Conservation (phyloP, 352 stramenopile genomes). For the Halophytophthora batemanensis region DNA sequence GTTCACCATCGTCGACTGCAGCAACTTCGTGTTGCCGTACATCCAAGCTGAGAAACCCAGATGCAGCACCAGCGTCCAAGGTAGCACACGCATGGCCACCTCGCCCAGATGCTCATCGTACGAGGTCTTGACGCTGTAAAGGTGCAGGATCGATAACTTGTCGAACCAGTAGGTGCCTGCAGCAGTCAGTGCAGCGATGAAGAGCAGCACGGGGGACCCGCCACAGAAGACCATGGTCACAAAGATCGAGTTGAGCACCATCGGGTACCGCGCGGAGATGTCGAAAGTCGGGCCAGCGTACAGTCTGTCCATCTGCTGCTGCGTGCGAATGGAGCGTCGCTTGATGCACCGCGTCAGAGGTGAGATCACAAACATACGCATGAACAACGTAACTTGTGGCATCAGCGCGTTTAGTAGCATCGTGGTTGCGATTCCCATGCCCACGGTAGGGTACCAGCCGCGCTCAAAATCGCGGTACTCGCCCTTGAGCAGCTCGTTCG, state of each 20-base stretch:
- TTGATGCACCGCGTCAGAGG: constrained; percentile 28
- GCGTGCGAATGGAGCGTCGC: constrained; percentile 31
- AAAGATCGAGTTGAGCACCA: constrained; percentile 62
- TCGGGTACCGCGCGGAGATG: constrained; percentile 48
- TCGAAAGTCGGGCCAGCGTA: constrained; percentile 47
- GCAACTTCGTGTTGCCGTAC: constrained; percentile 39
- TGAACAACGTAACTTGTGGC: constrained; percentile 40
- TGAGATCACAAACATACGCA: constrained; percentile 25
- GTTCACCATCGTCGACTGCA: constrained; percentile 35
- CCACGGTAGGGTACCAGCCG: constrained; percentile 52
- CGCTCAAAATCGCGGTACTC: constrained; percentile 51
- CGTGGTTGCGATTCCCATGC: constrained; percentile 47
- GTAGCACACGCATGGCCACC: constrained; percentile 32
- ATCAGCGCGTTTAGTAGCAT: constrained; percentile 54
- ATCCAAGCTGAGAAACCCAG: constrained; percentile 52
- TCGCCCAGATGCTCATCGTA: constrained; percentile 45
- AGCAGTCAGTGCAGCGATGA: constrained; percentile 32
- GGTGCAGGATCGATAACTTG: constrained; percentile 46
- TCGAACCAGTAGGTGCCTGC: constrained; percentile 43
- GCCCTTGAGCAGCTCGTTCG: constrained; percentile 36
- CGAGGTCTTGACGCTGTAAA: constrained; percentile 47
- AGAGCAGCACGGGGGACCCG: constrained; percentile 45
- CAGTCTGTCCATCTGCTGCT: constrained; percentile 43
- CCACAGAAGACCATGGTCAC: constrained; percentile 58
- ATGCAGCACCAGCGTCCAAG: constrained; percentile 46